These are phyloP conservation scores for Penicillium crystallinum DNA, from an alignment of 495 filamentous ascomycete genomes.

Conservation along the genomic window DNA sequence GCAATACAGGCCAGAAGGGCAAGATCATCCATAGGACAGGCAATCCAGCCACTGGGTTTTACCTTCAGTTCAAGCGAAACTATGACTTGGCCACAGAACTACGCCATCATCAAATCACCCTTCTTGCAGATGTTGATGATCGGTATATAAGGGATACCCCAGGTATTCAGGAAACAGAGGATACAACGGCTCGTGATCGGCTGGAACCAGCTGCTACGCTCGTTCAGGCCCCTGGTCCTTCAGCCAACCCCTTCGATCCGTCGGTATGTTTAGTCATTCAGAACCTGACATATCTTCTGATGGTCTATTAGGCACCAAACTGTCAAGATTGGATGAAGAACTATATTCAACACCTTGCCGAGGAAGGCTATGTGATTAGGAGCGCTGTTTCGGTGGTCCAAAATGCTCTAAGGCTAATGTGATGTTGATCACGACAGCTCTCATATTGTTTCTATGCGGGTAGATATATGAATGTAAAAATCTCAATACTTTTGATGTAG, in stretches of 20 bases:
- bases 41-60: neutral
- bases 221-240: too few relatives aligned
- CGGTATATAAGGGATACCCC: too few relatives aligned
- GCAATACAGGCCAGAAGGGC: too few relatives aligned
- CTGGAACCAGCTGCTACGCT: neutral
- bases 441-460: too few relatives aligned
- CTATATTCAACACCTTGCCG: neutral
- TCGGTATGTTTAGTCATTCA: neutral
- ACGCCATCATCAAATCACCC: too few relatives aligned
- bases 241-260: neutral
- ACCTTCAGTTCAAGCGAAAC: neutral
- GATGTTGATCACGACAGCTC: too few relatives aligned
- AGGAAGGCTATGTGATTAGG: neutral
- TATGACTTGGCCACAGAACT: neutral
- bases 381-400: neutral
- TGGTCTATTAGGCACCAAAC: neutral
- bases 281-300: neutral
- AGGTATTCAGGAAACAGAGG: too few relatives aligned
- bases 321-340: constrained; percentile 1
- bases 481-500: too few relatives aligned
- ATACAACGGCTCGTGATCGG: too few relatives aligned
- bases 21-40: neutral
- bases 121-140: too few relatives aligned
- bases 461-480: too few relatives aligned
- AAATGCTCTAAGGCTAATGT: neutral